phyloP scores from a whole-genome alignment of 768 basidiomycete species.

The Cantharellus cinnabarinus region DNA sequence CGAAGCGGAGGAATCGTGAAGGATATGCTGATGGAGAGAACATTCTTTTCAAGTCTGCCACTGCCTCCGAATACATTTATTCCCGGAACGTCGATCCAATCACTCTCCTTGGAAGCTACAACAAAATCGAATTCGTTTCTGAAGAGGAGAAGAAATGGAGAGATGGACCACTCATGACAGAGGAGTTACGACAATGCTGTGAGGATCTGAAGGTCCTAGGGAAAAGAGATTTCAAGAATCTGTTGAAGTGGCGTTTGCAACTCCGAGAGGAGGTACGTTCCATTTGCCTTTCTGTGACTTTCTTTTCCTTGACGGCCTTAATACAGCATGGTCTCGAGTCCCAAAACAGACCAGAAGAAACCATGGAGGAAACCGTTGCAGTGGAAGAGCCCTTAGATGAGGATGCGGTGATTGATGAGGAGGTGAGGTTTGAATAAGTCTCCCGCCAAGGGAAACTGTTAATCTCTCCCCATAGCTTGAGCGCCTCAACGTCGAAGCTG shows the following conservation, averaged over 20 bases:
- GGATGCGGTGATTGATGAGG: conserved; percentile 73
- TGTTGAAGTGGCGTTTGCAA: conserved; percentile 78
- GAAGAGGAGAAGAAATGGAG: conserved; percentile 87
- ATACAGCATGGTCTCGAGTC: conserved; percentile 63
- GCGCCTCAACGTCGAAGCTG: conserved; percentile 56
- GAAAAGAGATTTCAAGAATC: conserved; percentile 86
- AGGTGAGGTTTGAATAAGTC: conserved; percentile 29
- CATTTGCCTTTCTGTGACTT: not conserved
- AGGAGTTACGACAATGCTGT: conserved; percentile 64
- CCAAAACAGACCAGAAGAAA: conserved; percentile 51
- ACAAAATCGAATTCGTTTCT: conserved; percentile 53
- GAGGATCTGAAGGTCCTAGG: conserved; percentile 91
- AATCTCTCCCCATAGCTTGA: conserved; percentile 38
- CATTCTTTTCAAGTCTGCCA: conserved; percentile 58
- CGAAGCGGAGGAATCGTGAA: conserved; percentile 78
- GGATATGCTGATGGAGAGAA: conserved; percentile 93
- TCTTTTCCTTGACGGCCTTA: not conserved
- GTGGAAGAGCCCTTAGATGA: conserved; percentile 43
- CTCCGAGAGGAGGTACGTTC: conserved; percentile 69
- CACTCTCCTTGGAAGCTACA: conserved; percentile 51
- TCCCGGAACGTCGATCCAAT: conserved; percentile 40
- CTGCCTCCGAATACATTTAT: conserved; percentile 49
- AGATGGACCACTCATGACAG: conserved; percentile 44
- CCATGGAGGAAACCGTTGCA: conserved; percentile 52
- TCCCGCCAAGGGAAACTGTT: not conserved